Conservation (phyloP, 805 yeast genomes). For the Saturnispora halmiae region DNA sequence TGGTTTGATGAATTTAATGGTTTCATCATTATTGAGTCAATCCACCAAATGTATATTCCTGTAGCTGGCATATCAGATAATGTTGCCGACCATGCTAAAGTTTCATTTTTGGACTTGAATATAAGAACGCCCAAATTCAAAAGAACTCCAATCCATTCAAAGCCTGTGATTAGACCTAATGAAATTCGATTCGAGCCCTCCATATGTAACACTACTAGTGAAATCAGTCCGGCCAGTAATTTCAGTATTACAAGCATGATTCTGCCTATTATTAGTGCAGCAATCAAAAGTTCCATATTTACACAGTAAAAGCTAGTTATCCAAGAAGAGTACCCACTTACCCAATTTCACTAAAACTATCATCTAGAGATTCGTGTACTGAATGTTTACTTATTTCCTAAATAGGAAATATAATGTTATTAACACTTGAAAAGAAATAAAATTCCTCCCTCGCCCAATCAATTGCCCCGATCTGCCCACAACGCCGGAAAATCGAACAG, state of each 20-base stretch:
- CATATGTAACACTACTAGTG: neutral
- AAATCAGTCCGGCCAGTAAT: neutral
- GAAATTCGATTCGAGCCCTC: neutral
- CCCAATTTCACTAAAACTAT: too few relatives aligned
- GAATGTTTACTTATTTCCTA: slow-evolving; percentile 3
- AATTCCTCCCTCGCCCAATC: too few relatives aligned
- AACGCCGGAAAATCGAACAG: too few relatives aligned
- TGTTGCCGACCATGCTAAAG: neutral
- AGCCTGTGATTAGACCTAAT: neutral
- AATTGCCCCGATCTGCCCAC: too few relatives aligned
- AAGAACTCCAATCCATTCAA: neutral
- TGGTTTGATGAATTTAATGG: neutral
- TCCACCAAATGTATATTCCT: neutral
- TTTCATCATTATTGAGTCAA: neutral
- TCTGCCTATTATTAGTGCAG: neutral
- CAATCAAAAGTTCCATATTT: neutral
- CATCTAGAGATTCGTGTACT: neutral
- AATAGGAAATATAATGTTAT: too few relatives aligned
- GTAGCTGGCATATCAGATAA: neutral
- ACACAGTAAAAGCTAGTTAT: neutral
- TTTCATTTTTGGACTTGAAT: neutral
- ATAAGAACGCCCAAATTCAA: neutral
- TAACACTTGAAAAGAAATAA: too few relatives aligned
- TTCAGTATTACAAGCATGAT: neutral
- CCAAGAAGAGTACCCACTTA: too few relatives aligned